phyloP scores from a whole-genome alignment of 371 early-diverging fungal genomes.

The Saksenaea vasiformis region DNA sequence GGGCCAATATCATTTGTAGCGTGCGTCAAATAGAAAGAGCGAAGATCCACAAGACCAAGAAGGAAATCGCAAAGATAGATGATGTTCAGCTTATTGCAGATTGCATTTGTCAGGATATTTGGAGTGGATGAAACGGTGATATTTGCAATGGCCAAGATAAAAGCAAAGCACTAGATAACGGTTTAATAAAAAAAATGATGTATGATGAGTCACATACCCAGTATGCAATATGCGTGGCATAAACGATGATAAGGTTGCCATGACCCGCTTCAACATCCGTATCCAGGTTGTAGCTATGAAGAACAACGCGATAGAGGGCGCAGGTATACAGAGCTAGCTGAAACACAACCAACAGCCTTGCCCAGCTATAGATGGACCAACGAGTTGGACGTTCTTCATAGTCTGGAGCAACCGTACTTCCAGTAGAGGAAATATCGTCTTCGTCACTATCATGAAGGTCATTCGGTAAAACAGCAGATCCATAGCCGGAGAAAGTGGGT shows the following conservation, averaged over 20 bases:
- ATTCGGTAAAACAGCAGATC: constrained; percentile 13
- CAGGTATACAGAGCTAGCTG: constrained; percentile 12
- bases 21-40: constrained; percentile 11
- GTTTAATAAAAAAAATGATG: background rate
- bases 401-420: constrained; percentile 16
- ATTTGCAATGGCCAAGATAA: constrained; percentile 23
- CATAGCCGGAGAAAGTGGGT: constrained; percentile 13
- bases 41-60: constrained; percentile 9
- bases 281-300: constrained; percentile 14
- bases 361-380: constrained; percentile 17
- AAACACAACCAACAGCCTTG: constrained; percentile 11
- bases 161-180: constrained; percentile 30
- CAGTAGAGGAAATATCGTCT: constrained; percentile 11
- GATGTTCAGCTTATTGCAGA: constrained; percentile 34
- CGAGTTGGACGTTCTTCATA: constrained; percentile 17
- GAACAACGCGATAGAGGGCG: constrained; percentile 5
- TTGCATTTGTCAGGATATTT: constrained; percentile 17
- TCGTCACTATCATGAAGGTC: constrained; percentile 8
- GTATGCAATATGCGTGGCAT: constrained; percentile 10
- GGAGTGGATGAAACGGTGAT: constrained; percentile 17
- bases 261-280: constrained; percentile 18
- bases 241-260: constrained; percentile 2
- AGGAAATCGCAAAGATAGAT: constrained; percentile 7
- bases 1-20: background rate
- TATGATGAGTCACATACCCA: constrained; percentile 22